phyloP scores from a whole-genome alignment of 2,329 filamentous ascomycete genomes.

The Ophiocordyceps unilateralis region DNA sequence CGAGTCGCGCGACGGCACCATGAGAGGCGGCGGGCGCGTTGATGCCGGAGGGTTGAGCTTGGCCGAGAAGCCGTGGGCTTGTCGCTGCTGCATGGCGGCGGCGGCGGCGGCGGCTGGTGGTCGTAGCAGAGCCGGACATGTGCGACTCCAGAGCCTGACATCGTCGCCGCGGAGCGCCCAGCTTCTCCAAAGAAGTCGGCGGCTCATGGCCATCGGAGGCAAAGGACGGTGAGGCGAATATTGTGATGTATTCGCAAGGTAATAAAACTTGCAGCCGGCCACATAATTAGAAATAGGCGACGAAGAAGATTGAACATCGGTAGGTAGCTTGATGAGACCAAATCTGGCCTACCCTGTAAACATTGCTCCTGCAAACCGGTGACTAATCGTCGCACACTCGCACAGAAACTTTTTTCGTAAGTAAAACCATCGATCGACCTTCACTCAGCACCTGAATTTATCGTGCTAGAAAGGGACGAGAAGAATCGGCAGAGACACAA shows the following conservation, averaged over 20 bases:
- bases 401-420: no score
- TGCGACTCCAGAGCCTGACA: background rate
- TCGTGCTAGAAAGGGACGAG: background rate
- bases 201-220: slow-evolving; percentile 11
- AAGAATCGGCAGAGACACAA: background rate
- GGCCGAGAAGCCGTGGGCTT: background rate
- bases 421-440: no score
- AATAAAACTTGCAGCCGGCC: no score
- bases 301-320: no score
- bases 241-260: no score
- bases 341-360: no score
- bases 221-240: no score
- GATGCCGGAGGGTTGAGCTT: slow-evolving; percentile 53
- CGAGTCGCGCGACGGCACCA: slow-evolving; percentile 36
- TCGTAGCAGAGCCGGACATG: background rate
- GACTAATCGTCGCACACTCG: background rate
- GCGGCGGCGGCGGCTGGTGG: background rate
- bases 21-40: slow-evolving; percentile 55
- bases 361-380: no score
- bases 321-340: no score
- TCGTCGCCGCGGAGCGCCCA: slow-evolving; percentile 4
- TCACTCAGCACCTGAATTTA: no score
- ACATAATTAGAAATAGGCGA: no score
- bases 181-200: slow-evolving; percentile 14
- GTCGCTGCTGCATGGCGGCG: background rate